A percentile compares a stretch with the other conserved stretches of the same genome.
phyloP scores from a whole-genome alignment of 2,329 filamentous ascomycete genomes.

The Exophiala alcalophila region DNA sequence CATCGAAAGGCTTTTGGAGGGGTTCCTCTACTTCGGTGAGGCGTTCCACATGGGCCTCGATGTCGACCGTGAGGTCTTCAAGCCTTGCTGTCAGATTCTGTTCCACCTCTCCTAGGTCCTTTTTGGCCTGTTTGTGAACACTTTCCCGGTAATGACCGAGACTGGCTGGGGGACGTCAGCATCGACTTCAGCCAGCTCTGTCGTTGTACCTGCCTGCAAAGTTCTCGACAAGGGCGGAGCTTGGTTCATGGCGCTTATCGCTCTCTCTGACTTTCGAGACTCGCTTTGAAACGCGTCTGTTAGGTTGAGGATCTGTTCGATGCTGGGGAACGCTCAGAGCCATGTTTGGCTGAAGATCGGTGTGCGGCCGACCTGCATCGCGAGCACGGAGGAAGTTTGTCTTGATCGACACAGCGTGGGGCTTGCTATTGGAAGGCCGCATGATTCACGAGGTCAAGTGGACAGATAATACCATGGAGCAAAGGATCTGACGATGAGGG shows the following conservation, averaged over 20 bases:
- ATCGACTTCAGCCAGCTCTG: not conserved
- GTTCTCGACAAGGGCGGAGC: conserved; percentile 14
- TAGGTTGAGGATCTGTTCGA: conserved; percentile 3
- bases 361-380: conserved; percentile 1
- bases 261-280: conserved; percentile 7
- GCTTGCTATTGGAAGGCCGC: conserved; percentile 2
- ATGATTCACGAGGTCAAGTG: too few relatives aligned
- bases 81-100: conserved; percentile 8
- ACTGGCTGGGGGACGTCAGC: conserved; percentile 16
- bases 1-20: conserved; percentile 11
- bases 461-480: too few relatives aligned
- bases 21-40: conserved; percentile 16
- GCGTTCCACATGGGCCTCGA: conserved; percentile 11
- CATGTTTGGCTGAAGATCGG: not conserved
- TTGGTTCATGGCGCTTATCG: conserved; percentile 1
- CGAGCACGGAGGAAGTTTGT: conserved; percentile 6
- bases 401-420: conserved; percentile 1
- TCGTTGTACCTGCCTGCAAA: conserved; percentile 10
- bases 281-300: conserved; percentile 1
- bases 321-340: conserved; percentile 1
- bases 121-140: conserved; percentile 6
- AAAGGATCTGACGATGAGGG: too few relatives aligned
- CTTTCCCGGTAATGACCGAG: conserved; percentile 22
- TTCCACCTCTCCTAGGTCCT: conserved; percentile 7
- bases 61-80: conserved; percentile 12